phyloP scores from a whole-genome alignment of 164 flowering plant genomes.

The Vitis labrusca region DNA sequence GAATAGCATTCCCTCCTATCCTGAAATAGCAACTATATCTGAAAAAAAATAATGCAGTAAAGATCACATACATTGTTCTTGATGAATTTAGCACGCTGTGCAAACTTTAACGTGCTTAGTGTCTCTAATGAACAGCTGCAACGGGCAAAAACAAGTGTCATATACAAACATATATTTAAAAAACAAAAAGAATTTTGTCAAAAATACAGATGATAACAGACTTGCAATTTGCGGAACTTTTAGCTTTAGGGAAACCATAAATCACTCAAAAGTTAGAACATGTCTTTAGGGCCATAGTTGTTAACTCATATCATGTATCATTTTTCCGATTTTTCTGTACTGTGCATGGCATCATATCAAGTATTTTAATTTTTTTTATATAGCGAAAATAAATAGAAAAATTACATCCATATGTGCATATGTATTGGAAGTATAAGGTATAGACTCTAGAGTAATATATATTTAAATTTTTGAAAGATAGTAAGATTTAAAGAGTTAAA shows the following conservation, averaged over 20 bases:
- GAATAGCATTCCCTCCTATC: not conserved
- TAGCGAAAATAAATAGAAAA: too few species aligned
- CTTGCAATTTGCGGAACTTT: not conserved
- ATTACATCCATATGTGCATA: too few species aligned
- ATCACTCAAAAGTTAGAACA: not conserved
- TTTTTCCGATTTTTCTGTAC: too few species aligned
- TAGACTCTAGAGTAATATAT: too few species aligned
- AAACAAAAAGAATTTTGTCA: not conserved
- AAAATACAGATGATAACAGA: not conserved
- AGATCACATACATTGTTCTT: constrained; percentile 79
- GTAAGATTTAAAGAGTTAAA: too few species aligned
- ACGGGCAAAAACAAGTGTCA: constrained; percentile 1
- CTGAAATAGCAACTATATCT: not conserved
- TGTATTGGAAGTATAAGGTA: too few species aligned
- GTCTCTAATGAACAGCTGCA: constrained; percentile 96
- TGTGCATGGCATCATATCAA: too few species aligned
- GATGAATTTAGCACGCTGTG: constrained; percentile 98
- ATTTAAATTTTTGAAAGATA: too few species aligned
- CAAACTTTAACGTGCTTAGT: constrained; percentile 94
- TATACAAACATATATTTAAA: constrained; percentile 3
- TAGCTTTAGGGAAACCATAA: not conserved
- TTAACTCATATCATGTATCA: too few species aligned
- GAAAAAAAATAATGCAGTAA: not conserved
- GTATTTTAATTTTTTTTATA: too few species aligned
- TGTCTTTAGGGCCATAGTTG: too few species aligned